These are phyloP conservation scores for Dipodascus geniculatus DNA, from an alignment of 805 yeast genomes.

Conservation along the genomic window DNA sequence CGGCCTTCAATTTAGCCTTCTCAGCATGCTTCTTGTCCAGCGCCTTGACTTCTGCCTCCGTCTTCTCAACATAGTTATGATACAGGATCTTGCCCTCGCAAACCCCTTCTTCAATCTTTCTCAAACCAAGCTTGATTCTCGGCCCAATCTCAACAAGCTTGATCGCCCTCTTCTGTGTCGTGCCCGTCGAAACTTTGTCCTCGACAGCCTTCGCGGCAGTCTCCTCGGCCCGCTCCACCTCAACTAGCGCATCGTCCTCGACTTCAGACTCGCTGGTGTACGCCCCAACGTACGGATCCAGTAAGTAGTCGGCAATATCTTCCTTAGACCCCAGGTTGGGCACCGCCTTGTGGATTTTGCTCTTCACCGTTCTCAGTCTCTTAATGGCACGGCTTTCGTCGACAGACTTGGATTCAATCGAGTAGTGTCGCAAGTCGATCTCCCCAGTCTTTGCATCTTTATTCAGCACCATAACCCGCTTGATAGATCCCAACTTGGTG, in stretches of 20 bases:
- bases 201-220: conserved; percentile 16
- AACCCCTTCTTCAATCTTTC: conserved; percentile 86
- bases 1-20: conserved; percentile 49
- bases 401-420: conserved; percentile 75
- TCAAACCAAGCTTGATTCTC: conserved; percentile 58
- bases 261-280: conserved; percentile 88
- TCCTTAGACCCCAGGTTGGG: conserved; percentile 58
- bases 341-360: conserved; percentile 45
- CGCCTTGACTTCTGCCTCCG: conserved; percentile 44
- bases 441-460: conserved; percentile 58
- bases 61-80: conserved; percentile 60
- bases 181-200: conserved; percentile 9
- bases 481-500: conserved; percentile 62
- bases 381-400: conserved; percentile 57
- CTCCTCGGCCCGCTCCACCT: conserved; percentile 7
- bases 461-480: conserved; percentile 74
- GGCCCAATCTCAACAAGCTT: conserved; percentile 92
- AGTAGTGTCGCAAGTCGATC: conserved; percentile 81
- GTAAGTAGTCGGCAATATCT: conserved; percentile 73
- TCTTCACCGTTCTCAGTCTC: conserved; percentile 52
- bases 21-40: conserved; percentile 59
- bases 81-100: conserved; percentile 82
- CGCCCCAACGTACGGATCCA: conserved; percentile 75
- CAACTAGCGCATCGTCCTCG: conserved; percentile 42
- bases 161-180: conserved; percentile 62